Percentiles rank a stretch among this genome's conserved stretches.
These are phyloP conservation scores for Cordyceps cateniannulata DNA, from an alignment of 2,329 filamentous ascomycete species.

Conservation along the genomic window DNA sequence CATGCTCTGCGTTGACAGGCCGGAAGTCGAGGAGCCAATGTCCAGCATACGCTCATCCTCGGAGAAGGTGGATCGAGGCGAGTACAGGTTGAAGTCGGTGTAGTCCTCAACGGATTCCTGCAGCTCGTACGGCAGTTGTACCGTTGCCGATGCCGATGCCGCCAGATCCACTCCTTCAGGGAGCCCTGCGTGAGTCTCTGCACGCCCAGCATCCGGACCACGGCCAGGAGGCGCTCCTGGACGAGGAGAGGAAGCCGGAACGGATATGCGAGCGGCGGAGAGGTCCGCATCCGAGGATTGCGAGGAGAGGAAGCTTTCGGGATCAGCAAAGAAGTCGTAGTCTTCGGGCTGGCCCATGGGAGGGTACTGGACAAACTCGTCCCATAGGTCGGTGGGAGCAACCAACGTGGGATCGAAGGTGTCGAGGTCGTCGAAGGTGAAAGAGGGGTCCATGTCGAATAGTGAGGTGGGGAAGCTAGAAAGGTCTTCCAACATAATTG, in stretches of 20 bases:
- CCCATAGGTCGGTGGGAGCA: slow-evolving; percentile 29
- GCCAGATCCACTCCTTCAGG: not conserved
- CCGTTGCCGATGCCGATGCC: slow-evolving; percentile 10
- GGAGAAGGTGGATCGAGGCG: slow-evolving; percentile 40
- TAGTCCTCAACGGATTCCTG: slow-evolving; percentile 30
- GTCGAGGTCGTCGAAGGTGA: slow-evolving; percentile 9
- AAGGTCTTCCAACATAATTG: not conserved
- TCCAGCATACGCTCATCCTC: slow-evolving; percentile 41
- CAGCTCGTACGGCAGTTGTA: slow-evolving; percentile 34
- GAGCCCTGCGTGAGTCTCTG: slow-evolving; percentile 9
- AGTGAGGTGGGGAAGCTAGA: slow-evolving; percentile 7
- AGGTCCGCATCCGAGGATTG: slow-evolving; percentile 20
- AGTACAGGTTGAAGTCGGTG: slow-evolving; percentile 51
- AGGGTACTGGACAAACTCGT: slow-evolving; percentile 41
- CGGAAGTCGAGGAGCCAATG: slow-evolving; percentile 18
- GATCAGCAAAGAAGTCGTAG: slow-evolving; percentile 41
- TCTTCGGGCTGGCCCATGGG: slow-evolving; percentile 27
- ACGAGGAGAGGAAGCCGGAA: slow-evolving; percentile 16
- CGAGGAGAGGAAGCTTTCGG: slow-evolving; percentile 36
- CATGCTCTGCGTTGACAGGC: slow-evolving; percentile 10
- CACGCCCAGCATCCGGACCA: slow-evolving; percentile 9
- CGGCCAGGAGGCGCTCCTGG: slow-evolving; percentile 7
- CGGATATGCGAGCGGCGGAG: slow-evolving; percentile 17
- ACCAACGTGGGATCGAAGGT: slow-evolving; percentile 15
- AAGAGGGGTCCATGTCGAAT: slow-evolving; percentile 16